Base-by-base conservation (phyloP, 169 alveolate genomes). In the Eimeria praecox region DNA sequence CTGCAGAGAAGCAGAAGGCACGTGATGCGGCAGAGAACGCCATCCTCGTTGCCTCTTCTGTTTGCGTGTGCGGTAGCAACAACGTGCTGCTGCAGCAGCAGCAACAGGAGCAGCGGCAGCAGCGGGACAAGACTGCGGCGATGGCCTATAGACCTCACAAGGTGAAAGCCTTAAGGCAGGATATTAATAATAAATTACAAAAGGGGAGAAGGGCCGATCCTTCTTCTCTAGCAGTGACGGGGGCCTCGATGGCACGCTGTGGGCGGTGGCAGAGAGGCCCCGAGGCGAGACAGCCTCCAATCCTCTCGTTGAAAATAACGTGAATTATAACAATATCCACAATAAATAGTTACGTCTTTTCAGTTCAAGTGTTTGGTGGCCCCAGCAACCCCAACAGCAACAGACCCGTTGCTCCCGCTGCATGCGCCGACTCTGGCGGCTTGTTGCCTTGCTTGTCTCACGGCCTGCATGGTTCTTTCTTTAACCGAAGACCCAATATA, bases 21-120 rank as follows among this genome's bases (percentile, higher is more conserved):
- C 90, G 90, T 18, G 90, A 49, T 22, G 90, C 73, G 6, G 73
- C 90, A 49, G 90, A 71, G n/a, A 82, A 49, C 90, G 46, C 73
- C 90, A 82, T 82, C 75, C 49, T 54, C n/a, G 46, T 27, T 49
- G 73, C 52, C 69, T 22, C 9, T 82, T 75, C 73, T 82, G 38
- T 10, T 35, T 30, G 38, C 1, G 85, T 22, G 0, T 20, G 52
- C n/a, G 12, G 27, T 24, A 12, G 2, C 46, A 5, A 46, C 82
- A 20, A 18, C 35, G 0, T 14, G 88, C 88, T 42, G 64, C 88
- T n/a, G 44, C 44, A 22, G 64, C 62, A 20, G 64, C 54, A 52
- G 18, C 62, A 52, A 1, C 62, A 52, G 5, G 24, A 20, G 52
- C 62, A 20, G 88, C 59, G 44, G 64, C 88, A 42, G 88, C 88